These are phyloP conservation scores for Leavenworthia alabamica DNA, from an alignment of 345 rosid genomes.

Conservation along the genomic window DNA sequence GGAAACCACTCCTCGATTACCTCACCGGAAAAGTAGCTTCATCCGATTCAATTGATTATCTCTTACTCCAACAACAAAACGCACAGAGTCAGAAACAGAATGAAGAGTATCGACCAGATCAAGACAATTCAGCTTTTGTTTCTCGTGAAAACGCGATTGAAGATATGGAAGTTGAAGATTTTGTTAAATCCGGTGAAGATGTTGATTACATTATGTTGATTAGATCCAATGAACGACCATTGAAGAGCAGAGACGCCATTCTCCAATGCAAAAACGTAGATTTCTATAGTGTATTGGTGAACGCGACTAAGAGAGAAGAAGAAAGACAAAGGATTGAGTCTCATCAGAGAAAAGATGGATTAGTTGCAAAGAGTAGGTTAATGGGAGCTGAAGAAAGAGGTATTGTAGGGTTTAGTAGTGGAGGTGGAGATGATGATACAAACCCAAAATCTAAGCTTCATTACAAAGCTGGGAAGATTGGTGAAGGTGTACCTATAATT, in stretches of 20 bases:
- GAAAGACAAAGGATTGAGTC: slow-evolving; percentile 86
- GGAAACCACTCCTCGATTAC: slow-evolving; percentile 80
- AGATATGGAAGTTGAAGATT: slow-evolving; percentile 21
- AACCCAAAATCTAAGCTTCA: slow-evolving; percentile 56
- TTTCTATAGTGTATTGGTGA: slow-evolving; percentile 66
- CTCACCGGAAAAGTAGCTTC: slow-evolving; percentile 61
- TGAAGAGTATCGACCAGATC: slow-evolving; percentile 40
- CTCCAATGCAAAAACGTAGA: slow-evolving; percentile 70
- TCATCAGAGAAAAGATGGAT: slow-evolving; percentile 90
- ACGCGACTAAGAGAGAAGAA: slow-evolving; percentile 74
- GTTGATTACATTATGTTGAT: slow-evolving; percentile 40
- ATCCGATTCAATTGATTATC: slow-evolving; percentile 66
- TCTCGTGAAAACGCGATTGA: slow-evolving; percentile 17
- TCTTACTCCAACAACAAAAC: slow-evolving; percentile 39
- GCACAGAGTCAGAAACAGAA: slow-evolving; percentile 33
- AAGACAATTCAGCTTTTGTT: slow-evolving; percentile 27
- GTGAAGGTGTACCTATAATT: slow-evolving; percentile 92
- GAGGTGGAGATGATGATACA: slow-evolving; percentile 60
- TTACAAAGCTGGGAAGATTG: slow-evolving; percentile 68
- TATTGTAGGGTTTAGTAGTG: slow-evolving; percentile 50
- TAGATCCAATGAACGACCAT: slow-evolving; percentile 54
- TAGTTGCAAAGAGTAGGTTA: slow-evolving; percentile 79
- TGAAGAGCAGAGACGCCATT: slow-evolving; percentile 67
- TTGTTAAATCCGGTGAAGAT: slow-evolving; percentile 24
- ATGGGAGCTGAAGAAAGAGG: slow-evolving; percentile 89